Base-by-base conservation (phyloP, 805 yeast genomes). In the Lipomyces lipofer region DNA sequence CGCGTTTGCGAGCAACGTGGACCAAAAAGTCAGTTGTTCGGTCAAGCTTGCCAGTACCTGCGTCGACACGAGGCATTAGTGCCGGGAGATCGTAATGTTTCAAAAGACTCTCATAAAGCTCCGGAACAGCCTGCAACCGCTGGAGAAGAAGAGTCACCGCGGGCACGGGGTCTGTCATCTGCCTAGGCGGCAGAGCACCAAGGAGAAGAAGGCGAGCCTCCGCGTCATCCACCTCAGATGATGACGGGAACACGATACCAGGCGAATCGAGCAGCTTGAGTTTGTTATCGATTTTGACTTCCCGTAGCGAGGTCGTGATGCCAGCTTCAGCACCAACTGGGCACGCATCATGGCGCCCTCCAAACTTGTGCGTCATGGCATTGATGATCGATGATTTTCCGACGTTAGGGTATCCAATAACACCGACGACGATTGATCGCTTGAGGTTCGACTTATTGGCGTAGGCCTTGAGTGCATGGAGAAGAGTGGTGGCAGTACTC, bases 271-370 rank as follows among this genome's bases (percentile, higher is more conserved):
- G 77, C 61, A 92, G 78, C 71, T 86, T 88, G 64, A 92, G 79
- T 71, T 90, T 90, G 67, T 84, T 86, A 71, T 92, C 99, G 57
- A 92, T 79, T 73, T 92, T 94, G 55, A 92, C 90, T 70, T 90
- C 95, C 73, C 97, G 82, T 69, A 94, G 75, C 2, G 92, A 76
- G 0, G 97, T 91, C 28, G 99, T 92, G 44, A 94, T 94, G 69
- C 99, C 99, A 2, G 99, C 97, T 73, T 87, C 94, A 68, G 95
- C 95, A 47, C 99, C 99, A 29, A 87, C 95, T 13, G 99, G 97
- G 69, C 98, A 94, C 10, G 91, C 92, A 64, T 80, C 82, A 42
- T 42, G 50, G 24, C 52, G 49, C 15, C 56, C 67, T 62, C 54
- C 87, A 84, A 69, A 88, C 95, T 94, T 84, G 50, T 88, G 79